Base-by-base conservation (phyloP, 1,284 basidiomycete genomes). In the Puccinia novopanici region DNA sequence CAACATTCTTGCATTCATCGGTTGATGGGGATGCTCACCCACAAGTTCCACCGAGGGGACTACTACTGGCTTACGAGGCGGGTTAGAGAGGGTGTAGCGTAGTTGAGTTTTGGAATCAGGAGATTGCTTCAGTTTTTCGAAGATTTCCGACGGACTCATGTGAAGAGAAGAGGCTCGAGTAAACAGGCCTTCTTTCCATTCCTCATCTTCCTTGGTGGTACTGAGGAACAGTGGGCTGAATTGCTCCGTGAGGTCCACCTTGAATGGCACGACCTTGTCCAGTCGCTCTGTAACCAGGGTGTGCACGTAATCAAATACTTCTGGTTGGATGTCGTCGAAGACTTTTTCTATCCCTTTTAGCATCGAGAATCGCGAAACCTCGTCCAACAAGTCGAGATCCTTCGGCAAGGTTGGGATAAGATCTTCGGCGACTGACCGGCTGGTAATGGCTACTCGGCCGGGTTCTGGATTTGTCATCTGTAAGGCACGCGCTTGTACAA, bases 331-430 rank as follows among this genome's bases (percentile, higher is more conserved):
- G 13, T 17, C 67, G 27, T 15, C 34, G 10, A 70, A 40, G 27
- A 70, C 27, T 6, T 70, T 70, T 50, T 50, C 45, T 3, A 70
- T 27, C 4, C 45, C 67, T 50, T 15, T 24, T 10, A 70, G 22
- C n/a, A 50, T 30, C 10, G 15, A 27, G 45, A 50, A 70, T 40
- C 67, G 42, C 12, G 48, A 12, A 30, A 50, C 27, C 24, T 70
- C 45, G 19, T 70, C 45, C 22, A 50, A 13, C 67, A 70, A 70
- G 10, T 70, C 30, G 48, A 52, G 48, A 34, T 70, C 67, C 67
- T 48, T 48, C 1, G 67, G 67, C 45, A 70, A 12, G 48, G 67
- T 52, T 48, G 27, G 67, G 9, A 70, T 9, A 17, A 70, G 13
- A 9, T 52, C 48, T 50, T 50, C 24, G 4, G 40, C n/a, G 3